Base-by-base conservation (phyloP, 805 yeast species). In the Monosporozyma unispora region DNA sequence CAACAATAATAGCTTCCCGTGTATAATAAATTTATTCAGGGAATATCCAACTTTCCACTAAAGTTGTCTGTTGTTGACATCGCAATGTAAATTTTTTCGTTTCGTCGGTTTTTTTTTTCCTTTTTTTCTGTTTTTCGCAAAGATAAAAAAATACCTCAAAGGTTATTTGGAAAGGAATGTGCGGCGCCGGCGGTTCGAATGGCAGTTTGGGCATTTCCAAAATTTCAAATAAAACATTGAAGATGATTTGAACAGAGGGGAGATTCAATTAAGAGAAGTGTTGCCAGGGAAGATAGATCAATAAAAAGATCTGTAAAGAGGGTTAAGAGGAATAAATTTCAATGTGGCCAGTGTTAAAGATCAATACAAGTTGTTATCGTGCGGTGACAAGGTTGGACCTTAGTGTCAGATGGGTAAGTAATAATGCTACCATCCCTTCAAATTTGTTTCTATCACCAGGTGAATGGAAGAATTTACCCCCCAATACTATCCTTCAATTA, bases 391-490 rank as follows among this genome's bases (percentile, higher is more conserved):
- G 12, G 22, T 35, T 18, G 22, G 11, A 31, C 14, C 3, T 16
- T 16, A 31, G 16, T 11, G 6, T 31, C 14, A n/a, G 35, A 31
- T 31, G 35, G 35, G 35, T 14, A 12, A 12, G 35, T 11, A 35
- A 18, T 11, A 35, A 9, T 6, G 11, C 8, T 16, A 18, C 39
- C 7, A 35, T 18, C 21, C 39, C 35, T 31, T 31, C 39, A 16
- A 35, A 35, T 35, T 18, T 81, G 25, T 77, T 77, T 56, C 69
- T 80, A 52, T 76, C 77, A 49, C 95, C 95, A 3, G 78, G 78
- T 49, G 74, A 77, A 48, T 85, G 95, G 95, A 70, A 72, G 47
- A 85, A 82, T 0, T 71, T 83, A 50, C 82, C 87, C 12, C 76
- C 85, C 14, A 79, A 80, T 50, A 72, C 75, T 53, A 78, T 85